phyloP scores from a whole-genome alignment of 163 green algal genomes.

The Volvox carteri region DNA sequence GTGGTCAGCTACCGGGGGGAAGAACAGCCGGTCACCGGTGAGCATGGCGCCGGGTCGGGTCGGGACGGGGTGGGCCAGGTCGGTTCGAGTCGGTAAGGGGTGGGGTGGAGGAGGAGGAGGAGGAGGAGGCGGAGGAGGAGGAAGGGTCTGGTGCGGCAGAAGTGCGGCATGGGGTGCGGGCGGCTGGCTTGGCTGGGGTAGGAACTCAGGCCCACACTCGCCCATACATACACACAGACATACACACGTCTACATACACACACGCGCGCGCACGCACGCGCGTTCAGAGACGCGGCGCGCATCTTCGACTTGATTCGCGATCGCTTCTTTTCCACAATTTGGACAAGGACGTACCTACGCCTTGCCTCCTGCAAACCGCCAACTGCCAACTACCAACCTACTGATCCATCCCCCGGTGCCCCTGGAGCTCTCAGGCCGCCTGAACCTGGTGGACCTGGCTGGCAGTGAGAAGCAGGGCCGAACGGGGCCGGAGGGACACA shows the following conservation, averaged over 20 bases:
- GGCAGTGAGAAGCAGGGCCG: slow-evolving; percentile 75
- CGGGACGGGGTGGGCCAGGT: neutral
- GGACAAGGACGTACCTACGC: no score
- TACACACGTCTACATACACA: no score
- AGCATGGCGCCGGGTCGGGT: neutral
- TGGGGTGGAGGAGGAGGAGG: neutral
- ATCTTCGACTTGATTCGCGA: no score
- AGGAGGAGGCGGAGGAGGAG: no score
- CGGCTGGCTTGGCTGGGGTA: neutral
- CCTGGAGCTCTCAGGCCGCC: slow-evolving; percentile 63
- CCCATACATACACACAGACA: no score
- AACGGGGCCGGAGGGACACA: slow-evolving; percentile 63
- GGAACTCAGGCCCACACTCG: no score
- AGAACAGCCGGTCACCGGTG: slow-evolving; percentile 63
- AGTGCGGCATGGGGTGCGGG: neutral
- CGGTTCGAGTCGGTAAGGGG: neutral
- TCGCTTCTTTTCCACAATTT: no score
- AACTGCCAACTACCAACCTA: neutral
- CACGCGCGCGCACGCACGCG: no score
- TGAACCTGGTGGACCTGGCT: slow-evolving; percentile 83
- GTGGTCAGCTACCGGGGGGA: slow-evolving; percentile 59
- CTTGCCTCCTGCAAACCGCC: neutral
- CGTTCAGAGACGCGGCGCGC: no score
- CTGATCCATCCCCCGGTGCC: neutral
- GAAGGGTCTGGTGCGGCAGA: neutral